Conservation (phyloP, 2,329 filamentous ascomycete genomes). For the Stachybotrys chartarum region DNA sequence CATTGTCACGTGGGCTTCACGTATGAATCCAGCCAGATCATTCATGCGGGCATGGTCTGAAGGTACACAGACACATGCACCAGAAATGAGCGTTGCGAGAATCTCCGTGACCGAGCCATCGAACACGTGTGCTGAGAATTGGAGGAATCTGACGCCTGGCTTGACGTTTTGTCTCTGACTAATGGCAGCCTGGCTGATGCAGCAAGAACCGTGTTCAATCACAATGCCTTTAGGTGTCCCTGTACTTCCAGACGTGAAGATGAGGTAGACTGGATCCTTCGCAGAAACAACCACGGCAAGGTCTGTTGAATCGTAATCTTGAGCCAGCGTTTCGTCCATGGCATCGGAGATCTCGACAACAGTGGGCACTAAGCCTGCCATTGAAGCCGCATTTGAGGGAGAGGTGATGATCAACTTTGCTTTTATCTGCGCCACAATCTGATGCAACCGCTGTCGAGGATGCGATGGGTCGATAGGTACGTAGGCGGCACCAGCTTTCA, state of each 20-base stretch:
- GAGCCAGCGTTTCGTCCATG: neutral
- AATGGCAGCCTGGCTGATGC: slow-evolving; percentile 4
- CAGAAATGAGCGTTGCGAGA: slow-evolving; percentile 3
- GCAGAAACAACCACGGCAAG: neutral
- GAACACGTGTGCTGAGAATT: slow-evolving; percentile 16
- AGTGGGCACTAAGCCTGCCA: neutral
- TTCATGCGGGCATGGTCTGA: slow-evolving; percentile 11
- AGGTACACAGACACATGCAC: slow-evolving; percentile 15
- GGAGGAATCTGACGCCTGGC: slow-evolving; percentile 5
- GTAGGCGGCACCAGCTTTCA: slow-evolving; percentile 25
- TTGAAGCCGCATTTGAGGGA: neutral
- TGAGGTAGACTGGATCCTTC: slow-evolving; percentile 21
- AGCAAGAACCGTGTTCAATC: slow-evolving; percentile 9
- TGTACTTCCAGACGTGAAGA: slow-evolving; percentile 45
- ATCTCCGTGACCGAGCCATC: slow-evolving; percentile 13
- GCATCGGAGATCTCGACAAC: neutral
- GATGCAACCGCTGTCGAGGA: slow-evolving; percentile 18
- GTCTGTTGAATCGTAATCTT: neutral
- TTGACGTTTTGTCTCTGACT: slow-evolving; percentile 4
- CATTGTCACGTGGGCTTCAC: slow-evolving; percentile 6
- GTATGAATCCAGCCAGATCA: slow-evolving; percentile 9
- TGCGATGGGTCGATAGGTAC: slow-evolving; percentile 27
- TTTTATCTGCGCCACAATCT: slow-evolving; percentile 4
- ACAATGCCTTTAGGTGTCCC: slow-evolving; percentile 41
- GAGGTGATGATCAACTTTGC: neutral